These are phyloP conservation scores for Ceratobasidium sp. DNA, from an alignment of 1,284 basidiomycete species.

Conservation along the genomic window DNA sequence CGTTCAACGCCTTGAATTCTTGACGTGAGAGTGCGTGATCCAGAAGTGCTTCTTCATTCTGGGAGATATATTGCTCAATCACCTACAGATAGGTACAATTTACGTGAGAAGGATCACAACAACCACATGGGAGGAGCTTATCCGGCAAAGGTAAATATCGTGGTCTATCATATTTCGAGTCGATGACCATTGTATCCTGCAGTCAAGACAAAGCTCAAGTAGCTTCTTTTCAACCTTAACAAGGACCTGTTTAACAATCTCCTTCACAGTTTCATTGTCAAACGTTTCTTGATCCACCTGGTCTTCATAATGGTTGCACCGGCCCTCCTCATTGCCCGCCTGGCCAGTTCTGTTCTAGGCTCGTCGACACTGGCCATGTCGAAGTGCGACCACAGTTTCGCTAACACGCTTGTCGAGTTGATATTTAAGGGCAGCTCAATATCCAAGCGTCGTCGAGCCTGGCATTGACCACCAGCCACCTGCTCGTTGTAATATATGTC, in stretches of 20 bases:
- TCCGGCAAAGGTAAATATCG: conserved; percentile 35
- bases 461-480: neutral
- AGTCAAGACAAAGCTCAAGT: conserved; percentile 24
- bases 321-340: conserved; percentile 1
- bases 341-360: neutral
- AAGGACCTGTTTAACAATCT: neutral
- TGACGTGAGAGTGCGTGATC: neutral
- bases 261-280: neutral
- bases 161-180: conserved; percentile 31
- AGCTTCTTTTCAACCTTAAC: neutral
- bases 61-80: conserved; percentile 5
- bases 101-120: neutral
- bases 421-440: neutral
- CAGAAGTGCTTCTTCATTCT: neutral
- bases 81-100: conserved; percentile 24
- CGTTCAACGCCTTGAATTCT: conserved; percentile 7
- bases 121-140: neutral
- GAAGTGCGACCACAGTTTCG: conserved; percentile 4
- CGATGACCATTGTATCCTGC: conserved; percentile 34
- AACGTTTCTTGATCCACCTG: neutral
- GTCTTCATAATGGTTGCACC: neutral
- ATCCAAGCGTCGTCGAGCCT: neutral
- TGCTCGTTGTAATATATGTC: neutral
- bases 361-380: conserved; percentile 13
- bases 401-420: neutral